Conservation (phyloP, 2,329 filamentous ascomycete genomes). For the Simplicillium aogashimaense region DNA sequence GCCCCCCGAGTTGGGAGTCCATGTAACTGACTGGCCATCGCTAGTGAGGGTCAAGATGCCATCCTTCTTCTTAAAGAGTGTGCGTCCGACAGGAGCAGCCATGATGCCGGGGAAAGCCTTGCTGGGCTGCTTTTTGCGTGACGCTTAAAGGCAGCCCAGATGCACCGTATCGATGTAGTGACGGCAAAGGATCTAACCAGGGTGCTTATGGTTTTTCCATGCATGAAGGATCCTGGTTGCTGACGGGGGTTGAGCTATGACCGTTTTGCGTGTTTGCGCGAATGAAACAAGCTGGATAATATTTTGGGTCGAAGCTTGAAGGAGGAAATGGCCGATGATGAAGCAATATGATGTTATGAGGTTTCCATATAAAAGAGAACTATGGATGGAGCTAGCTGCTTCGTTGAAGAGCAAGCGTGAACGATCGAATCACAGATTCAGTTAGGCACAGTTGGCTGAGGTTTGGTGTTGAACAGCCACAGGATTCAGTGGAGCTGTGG, state of each 20-base stretch:
- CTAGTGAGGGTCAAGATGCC: slow-evolving; percentile 67
- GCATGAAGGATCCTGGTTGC: too few relatives aligned
- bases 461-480: neutral
- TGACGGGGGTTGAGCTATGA: too few relatives aligned
- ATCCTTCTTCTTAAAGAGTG: slow-evolving; percentile 93
- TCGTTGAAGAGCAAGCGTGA: neutral
- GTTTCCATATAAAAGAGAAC: neutral
- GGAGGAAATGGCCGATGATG: neutral
- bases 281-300: too few relatives aligned
- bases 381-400: neutral
- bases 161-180: neutral
- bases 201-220: too few relatives aligned
- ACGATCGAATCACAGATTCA: neutral
- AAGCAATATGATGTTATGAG: neutral
- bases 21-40: slow-evolving; percentile 67
- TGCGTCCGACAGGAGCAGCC: slow-evolving; percentile 53
- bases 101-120: slow-evolving; percentile 23
- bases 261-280: too few relatives aligned
- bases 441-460: too few relatives aligned
- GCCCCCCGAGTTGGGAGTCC: slow-evolving; percentile 62
- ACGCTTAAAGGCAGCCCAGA: too few relatives aligned
- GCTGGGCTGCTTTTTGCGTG: neutral
- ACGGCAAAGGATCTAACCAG: too few relatives aligned
- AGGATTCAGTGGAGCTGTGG: too few relatives aligned
- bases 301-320: neutral